Percentiles rank a stretch among this genome's conserved stretches.
Conservation (phyloP, 1,284 basidiomycete genomes). For the Bondarzewia mesenterica region DNA sequence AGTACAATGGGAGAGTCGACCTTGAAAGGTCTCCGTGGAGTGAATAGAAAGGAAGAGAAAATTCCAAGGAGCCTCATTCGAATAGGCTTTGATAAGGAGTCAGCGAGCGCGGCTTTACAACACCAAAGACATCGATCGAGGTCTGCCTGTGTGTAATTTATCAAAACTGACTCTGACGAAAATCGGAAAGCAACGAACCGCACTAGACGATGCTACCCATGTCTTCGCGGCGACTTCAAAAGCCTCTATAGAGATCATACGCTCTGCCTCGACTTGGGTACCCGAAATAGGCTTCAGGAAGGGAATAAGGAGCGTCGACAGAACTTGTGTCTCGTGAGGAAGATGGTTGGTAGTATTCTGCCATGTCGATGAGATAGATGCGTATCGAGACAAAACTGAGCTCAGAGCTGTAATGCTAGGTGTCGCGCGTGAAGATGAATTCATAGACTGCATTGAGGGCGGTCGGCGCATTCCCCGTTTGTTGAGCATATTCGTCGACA, state of each 20-base stretch:
- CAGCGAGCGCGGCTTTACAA: slow-evolving; percentile 37
- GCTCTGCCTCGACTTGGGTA: slow-evolving; percentile 37
- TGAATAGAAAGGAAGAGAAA: slow-evolving; percentile 41
- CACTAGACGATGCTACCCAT: slow-evolving; percentile 46
- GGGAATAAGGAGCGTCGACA: slow-evolving; percentile 48
- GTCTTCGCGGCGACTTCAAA: slow-evolving; percentile 50
- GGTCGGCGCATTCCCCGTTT: slow-evolving; percentile 28
- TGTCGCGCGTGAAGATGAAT: slow-evolving; percentile 13
- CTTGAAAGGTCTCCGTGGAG: slow-evolving; percentile 34
- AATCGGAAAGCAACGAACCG: slow-evolving; percentile 23
- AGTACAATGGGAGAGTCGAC: slow-evolving; percentile 39
- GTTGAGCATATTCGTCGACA: slow-evolving; percentile 19
- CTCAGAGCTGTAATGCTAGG: slow-evolving; percentile 32
- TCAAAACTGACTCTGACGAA: neutral
- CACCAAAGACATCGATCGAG: slow-evolving; percentile 61
- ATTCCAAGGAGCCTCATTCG: slow-evolving; percentile 40
- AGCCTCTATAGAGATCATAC: slow-evolving; percentile 46
- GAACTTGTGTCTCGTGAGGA: slow-evolving; percentile 49
- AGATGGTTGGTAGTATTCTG: slow-evolving; percentile 22
- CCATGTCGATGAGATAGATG: slow-evolving; percentile 24
- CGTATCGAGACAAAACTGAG: slow-evolving; percentile 33
- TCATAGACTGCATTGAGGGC: slow-evolving; percentile 29
- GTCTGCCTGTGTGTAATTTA: slow-evolving; percentile 29
- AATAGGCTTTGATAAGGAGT: slow-evolving; percentile 29
- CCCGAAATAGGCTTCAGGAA: slow-evolving; percentile 36